These are phyloP conservation scores for Eimeria necatrix DNA, from an alignment of 169 alveolate genomes.

Conservation along the genomic window DNA sequence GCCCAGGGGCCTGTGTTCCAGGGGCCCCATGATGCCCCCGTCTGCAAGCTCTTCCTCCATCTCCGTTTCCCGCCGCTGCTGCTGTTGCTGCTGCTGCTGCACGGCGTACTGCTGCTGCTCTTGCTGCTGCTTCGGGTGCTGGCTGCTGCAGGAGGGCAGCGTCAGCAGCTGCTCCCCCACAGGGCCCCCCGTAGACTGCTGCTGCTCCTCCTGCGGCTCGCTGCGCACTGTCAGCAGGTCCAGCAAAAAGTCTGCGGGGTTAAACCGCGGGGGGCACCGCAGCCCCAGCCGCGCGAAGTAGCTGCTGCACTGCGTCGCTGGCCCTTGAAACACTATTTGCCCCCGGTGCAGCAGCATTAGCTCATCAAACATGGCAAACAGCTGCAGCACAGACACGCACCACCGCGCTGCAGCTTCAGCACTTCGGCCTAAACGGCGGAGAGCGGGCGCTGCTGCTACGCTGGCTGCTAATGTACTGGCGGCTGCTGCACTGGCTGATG, in stretches of 20 bases:
- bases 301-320: conserved; percentile 83
- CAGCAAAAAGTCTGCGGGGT: conserved; percentile 86
- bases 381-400: conserved; percentile 54
- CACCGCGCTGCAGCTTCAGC: not conserved
- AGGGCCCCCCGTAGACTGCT: not conserved
- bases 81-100: not conserved
- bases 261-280: conserved; percentile 84
- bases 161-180: too few species aligned
- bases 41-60: not conserved
- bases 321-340: conserved; percentile 86
- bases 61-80: conserved; percentile 1
- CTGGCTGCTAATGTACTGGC: not conserved
- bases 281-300: conserved; percentile 83
- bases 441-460: not conserved
- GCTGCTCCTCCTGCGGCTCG: not conserved
- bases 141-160: not conserved
- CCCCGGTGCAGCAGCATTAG: conserved; percentile 88
- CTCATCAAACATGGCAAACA: conserved; percentile 87
- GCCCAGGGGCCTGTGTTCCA: not conserved
- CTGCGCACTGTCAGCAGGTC: conserved; percentile 70
- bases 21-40: not conserved
- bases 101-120: not conserved
- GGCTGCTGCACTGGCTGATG: too few species aligned
- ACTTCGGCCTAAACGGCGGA: not conserved
- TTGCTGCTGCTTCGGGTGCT: not conserved